Base-by-base conservation (phyloP, 257 asterid species). In the Penstemon barbatus region DNA sequence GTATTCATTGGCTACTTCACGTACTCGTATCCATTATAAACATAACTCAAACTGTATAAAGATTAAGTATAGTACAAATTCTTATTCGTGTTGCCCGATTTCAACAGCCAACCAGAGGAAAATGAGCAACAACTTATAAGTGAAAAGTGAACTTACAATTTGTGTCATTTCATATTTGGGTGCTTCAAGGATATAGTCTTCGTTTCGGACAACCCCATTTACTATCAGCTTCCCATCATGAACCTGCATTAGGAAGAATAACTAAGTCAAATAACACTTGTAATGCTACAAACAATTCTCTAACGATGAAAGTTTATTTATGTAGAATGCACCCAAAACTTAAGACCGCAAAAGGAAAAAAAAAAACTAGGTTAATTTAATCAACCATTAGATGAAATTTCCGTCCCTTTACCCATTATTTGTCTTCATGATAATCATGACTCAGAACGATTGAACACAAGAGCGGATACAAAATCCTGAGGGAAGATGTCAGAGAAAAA, bases 141-240 rank as follows among this genome's bases (percentile, higher is more conserved):
- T 60, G 56, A 41, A 63, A 66, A 19, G 57, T 6, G 58, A 66
- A 77, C 96, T 53, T 84, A 92, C 97, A 69, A 79, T 74, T 75
- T 88, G 81, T 41, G 84, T 78, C 98, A 92, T 87, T 66, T 89
- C 96, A 72, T 92, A 92, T 49, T 87, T 89, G 38, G 98, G 98
- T 9, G 83, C 79, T 80, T 92, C 98, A 49, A 78, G 83, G 72
- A 89, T 80, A 74, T 72, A 89, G 58, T 86, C 88, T 78, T 92
- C 98, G 68, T 79, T 81, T 71, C 93, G 73, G 71, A 49, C 83
- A 15, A 89, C 89, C 66, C 98, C 98, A 72, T 92, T 92, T 65
- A 92, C 96, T n/a, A 87, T 81, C 71, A 92, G 71, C 79, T 89
- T 92, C 75, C 98, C 98, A 44, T 87, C 79, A 60, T 85, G 97